Percentiles rank a stretch among this genome's conserved stretches.
These are phyloP conservation scores for Chalciporus sp. DNA, from an alignment of 1,284 basidiomycete species.

Conservation along the genomic window DNA sequence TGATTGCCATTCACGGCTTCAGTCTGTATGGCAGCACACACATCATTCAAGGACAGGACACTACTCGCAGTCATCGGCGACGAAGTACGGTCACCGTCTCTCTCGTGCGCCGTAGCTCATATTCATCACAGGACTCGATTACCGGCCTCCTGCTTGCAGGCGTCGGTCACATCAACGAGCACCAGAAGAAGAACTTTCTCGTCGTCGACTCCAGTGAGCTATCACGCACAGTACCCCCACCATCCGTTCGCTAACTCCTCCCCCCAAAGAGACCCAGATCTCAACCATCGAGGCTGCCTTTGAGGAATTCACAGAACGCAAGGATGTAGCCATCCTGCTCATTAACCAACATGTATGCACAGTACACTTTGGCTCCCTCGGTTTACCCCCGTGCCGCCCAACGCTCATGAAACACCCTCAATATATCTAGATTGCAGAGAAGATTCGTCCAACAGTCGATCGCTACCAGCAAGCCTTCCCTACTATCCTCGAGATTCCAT, in stretches of 20 bases:
- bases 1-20: conserved; percentile 21
- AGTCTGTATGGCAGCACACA: conserved; percentile 43
- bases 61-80: conserved; percentile 94
- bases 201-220: conserved; percentile 83
- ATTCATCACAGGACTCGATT: conserved; percentile 78
- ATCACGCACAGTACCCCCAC: conserved; percentile 2
- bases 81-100: conserved; percentile 59
- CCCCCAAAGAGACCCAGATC: conserved; percentile 77
- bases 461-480: conserved; percentile 96
- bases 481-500: conserved; percentile 95
- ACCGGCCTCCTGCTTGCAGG: conserved; percentile 92
- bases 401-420: conserved; percentile 14
- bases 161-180: conserved; percentile 84
- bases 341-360: conserved; percentile 93
- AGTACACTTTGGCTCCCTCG: conserved; percentile 7
- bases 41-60: conserved; percentile 78
- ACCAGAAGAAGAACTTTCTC: conserved; percentile 95
- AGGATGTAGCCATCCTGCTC: conserved; percentile 92
- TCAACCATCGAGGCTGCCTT: conserved; percentile 88
- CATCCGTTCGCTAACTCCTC: conserved; percentile 10
- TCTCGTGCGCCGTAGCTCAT: conserved; percentile 4
- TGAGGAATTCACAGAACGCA: conserved; percentile 89
- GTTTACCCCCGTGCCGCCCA: background rate
- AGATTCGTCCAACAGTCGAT: conserved; percentile 94
- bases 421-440: conserved; percentile 82